Evolutionary conservation across 768 basidiomycete genomes (phyloP), one percentile per base, ranked within the genome.

Genomic region (Kockovaella imperatae): DNA sequence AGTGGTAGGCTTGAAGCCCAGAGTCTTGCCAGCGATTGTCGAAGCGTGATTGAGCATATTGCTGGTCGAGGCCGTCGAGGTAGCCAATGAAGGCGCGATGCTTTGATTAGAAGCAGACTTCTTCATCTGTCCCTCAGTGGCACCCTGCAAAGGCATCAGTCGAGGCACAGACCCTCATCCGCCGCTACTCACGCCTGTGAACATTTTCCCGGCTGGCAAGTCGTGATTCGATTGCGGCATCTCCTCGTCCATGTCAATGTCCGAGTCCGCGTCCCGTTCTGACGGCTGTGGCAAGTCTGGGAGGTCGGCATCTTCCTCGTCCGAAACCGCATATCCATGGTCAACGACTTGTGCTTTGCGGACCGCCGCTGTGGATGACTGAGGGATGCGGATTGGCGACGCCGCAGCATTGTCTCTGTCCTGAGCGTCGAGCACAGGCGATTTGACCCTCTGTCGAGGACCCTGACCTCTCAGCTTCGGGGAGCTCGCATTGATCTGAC

Each of bases 1-100:
- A 3, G 52, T 51, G 15, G 50, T 26, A 11, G 64, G 61, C 49
- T 61, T 67, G 31, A 63, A 47, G 18, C 64, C 64, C 21, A 67
- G 26, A 14, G 53, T 38, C 40, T 59, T 59, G 30, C 46, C 44
- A 26, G 57, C 57, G 20, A 59, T 59, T 2, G 30, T 35, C 5
- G 47, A 43, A 39, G 53, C 57, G 40, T 55, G 54, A 36, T 35
- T 29, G 18, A 57, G 47, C 3, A 49, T 29, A 18, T 45, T 45
- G 18, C 39, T 35, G 25, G 26, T 42, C 36, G 40, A 42, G 23
- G 40, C 7, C 7, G 21, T 42, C 6, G 40, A 42, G 18, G 24
- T 26, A 20, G 6, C 18, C 24, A 42, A 42, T 6, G 7, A n/a
- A n/a, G n/a, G n/a, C n/a, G n/a, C 6, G 25, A 10, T 32, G 31